Conservation (phyloP, 2,329 filamentous ascomycete species). For the Purpureocillium takamizusanense region DNA sequence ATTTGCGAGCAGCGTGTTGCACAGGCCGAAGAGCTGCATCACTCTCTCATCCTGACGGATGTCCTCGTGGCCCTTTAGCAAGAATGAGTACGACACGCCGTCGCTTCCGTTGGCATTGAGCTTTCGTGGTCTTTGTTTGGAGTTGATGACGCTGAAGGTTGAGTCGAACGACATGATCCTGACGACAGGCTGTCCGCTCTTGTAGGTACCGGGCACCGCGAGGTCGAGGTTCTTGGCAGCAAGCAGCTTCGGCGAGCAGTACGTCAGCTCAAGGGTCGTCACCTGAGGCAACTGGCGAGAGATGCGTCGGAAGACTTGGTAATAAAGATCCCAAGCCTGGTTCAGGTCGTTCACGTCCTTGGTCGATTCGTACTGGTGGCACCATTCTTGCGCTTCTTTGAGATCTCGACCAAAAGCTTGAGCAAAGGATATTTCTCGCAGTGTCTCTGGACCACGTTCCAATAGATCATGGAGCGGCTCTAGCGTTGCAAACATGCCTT, state of each 20-base stretch:
- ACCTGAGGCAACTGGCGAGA: constrained; percentile 87
- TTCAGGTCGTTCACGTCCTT: constrained; percentile 90
- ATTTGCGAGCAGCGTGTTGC: constrained; percentile 88
- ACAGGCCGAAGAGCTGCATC: constrained; percentile 97
- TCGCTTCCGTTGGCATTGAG: constrained; percentile 84
- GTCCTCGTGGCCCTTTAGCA: constrained; percentile 98
- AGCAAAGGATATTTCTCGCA: constrained; percentile 93
- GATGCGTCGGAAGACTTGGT: constrained; percentile 95
- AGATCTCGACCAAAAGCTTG: constrained; percentile 96
- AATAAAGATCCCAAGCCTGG: constrained; percentile 98
- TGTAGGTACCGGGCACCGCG: constrained; percentile 92
- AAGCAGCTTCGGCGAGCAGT: constrained; percentile 91
- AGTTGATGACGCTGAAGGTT: constrained; percentile 85
- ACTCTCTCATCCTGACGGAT: constrained; percentile 98
- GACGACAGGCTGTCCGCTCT: constrained; percentile 68
- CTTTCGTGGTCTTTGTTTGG: constrained; percentile 91
- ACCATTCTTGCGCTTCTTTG: constrained; percentile 92
- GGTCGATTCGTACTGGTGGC: constrained; percentile 81
- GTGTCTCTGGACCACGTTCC: constrained; percentile 82
- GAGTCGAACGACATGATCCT: constrained; percentile 84
- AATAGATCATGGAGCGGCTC: constrained; percentile 87
- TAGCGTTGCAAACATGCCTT: constrained; percentile 91
- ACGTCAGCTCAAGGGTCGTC: constrained; percentile 86
- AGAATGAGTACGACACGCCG: constrained; percentile 76
- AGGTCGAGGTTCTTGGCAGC: constrained; percentile 79